These are phyloP conservation scores for Tribonema minus DNA, from an alignment of 108 stramenopile species.

Conservation along the genomic window DNA sequence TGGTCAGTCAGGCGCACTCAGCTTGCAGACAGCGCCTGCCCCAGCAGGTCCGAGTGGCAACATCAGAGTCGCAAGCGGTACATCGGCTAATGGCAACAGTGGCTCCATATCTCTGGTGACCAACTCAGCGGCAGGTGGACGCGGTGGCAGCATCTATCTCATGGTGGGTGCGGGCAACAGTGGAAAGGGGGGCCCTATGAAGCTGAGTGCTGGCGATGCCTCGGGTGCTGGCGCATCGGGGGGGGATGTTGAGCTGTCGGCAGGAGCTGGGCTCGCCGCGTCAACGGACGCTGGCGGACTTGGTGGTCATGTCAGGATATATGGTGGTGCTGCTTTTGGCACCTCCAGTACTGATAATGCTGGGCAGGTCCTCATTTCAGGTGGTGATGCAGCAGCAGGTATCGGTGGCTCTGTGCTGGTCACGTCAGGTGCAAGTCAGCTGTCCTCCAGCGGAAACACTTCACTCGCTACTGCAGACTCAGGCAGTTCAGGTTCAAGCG, in stretches of 20 bases:
- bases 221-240: neutral
- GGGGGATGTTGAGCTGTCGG: conserved; percentile 22
- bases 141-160: conserved; percentile 19
- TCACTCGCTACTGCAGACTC: conserved; percentile 29
- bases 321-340: conserved; percentile 12
- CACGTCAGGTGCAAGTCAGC: conserved; percentile 12
- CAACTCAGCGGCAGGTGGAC: conserved; percentile 12
- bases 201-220: conserved; percentile 31
- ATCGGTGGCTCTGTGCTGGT: conserved; percentile 26
- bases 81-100: conserved; percentile 2
- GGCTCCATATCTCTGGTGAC: conserved; percentile 21
- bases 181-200: conserved; percentile 48
- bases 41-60: conserved; percentile 28
- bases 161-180: conserved; percentile 51
- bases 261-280: conserved; percentile 23
- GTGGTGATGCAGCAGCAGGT: conserved; percentile 35
- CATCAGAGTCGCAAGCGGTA: conserved; percentile 26
- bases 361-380: neutral
- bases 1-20: too few relatives aligned
- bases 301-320: conserved; percentile 3
- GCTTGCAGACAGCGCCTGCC: too few relatives aligned
- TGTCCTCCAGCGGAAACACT: conserved; percentile 14
- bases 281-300: neutral
- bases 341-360: neutral
- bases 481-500: conserved; percentile 5